Conservation (phyloP, 148 eudicot species). For the Suaeda aralocaspica region DNA sequence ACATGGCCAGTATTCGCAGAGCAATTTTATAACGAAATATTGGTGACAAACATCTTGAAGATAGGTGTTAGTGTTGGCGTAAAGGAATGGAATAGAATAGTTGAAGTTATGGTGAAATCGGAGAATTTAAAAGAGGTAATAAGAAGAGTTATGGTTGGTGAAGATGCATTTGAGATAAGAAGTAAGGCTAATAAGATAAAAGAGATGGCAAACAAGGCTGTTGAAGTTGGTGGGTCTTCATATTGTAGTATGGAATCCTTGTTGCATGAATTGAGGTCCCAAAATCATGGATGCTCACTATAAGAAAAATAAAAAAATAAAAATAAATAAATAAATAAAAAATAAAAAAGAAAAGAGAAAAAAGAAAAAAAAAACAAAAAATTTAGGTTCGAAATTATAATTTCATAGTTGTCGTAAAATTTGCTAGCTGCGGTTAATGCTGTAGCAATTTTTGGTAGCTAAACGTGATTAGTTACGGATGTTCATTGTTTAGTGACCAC, state of each 20-base stretch:
- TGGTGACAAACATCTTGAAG: slow-evolving; percentile 29
- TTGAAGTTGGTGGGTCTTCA: slow-evolving; percentile 34
- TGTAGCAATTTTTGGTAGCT: too few relatives aligned
- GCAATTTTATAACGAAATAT: slow-evolving; percentile 30
- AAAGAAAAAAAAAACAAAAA: too few relatives aligned
- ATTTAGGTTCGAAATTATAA: too few relatives aligned
- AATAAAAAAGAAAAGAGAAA: too few relatives aligned
- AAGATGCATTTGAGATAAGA: slow-evolving; percentile 25
- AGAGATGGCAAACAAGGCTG: slow-evolving; percentile 29
- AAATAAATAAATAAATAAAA: too few relatives aligned
- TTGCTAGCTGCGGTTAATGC: too few relatives aligned
- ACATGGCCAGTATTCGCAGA: slow-evolving; percentile 36
- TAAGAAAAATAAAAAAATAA: too few relatives aligned
- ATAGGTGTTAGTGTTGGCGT: slow-evolving; percentile 29
- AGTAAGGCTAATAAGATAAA: slow-evolving; percentile 25
- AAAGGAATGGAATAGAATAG: slow-evolving; percentile 8
- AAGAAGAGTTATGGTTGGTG: slow-evolving; percentile 27
- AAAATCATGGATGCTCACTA: too few relatives aligned
- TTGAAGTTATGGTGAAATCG: slow-evolving; percentile 10
- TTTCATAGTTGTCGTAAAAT: too few relatives aligned
- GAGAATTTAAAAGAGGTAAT: slow-evolving; percentile 24
- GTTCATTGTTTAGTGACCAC: too few relatives aligned
- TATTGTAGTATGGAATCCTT: slow-evolving; percentile 11
- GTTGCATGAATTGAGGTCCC: slow-evolving; percentile 12
- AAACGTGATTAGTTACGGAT: too few relatives aligned